These are phyloP conservation scores for Purpureocillium lavendulum DNA, from an alignment of 2,329 filamentous ascomycete genomes.

Conservation along the genomic window DNA sequence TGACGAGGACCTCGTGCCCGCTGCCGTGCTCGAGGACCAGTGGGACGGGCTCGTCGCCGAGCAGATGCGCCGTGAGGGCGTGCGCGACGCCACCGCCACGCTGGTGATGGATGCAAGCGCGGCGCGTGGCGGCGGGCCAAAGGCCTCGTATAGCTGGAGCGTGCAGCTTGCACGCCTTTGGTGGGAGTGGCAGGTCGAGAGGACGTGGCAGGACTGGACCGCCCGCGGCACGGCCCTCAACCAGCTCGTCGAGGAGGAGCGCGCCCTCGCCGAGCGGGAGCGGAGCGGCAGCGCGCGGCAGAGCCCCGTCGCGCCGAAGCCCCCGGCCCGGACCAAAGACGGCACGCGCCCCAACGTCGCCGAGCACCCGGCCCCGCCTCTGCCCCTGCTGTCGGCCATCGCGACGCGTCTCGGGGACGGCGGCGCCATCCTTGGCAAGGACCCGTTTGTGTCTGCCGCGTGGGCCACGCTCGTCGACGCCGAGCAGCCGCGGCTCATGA, in stretches of 20 bases:
- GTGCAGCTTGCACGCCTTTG: conserved; percentile 22
- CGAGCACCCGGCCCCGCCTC: neutral
- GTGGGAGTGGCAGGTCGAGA: conserved; percentile 20
- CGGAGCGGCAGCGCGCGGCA: neutral
- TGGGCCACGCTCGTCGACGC: conserved; percentile 9
- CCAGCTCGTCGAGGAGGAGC: conserved; percentile 31
- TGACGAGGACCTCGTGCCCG: conserved; percentile 23
- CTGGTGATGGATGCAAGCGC: too few species aligned
- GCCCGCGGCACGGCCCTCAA: conserved; percentile 32
- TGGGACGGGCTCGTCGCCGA: conserved; percentile 35
- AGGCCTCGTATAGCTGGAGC: conserved; percentile 20
- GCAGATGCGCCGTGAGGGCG: conserved; percentile 10
- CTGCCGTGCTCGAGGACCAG: conserved; percentile 32
- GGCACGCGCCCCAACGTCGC: conserved; percentile 6
- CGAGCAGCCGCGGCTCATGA: conserved; percentile 4
- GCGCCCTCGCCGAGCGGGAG: conserved; percentile 16
- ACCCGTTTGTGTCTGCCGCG: conserved; percentile 8
- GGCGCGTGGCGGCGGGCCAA: neutral
- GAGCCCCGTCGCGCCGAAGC: too few species aligned
- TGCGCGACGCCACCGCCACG: too few species aligned
- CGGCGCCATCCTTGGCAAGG: neutral
- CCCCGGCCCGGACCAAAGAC: neutral
- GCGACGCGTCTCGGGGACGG: neutral
- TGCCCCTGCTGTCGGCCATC: conserved; percentile 4
- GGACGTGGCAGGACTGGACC: conserved; percentile 26